Percentiles rank a stretch among this genome's conserved stretches.
These are phyloP conservation scores for Penicillium sp. DNA, from an alignment of 2,329 filamentous ascomycete species.

Conservation along the genomic window DNA sequence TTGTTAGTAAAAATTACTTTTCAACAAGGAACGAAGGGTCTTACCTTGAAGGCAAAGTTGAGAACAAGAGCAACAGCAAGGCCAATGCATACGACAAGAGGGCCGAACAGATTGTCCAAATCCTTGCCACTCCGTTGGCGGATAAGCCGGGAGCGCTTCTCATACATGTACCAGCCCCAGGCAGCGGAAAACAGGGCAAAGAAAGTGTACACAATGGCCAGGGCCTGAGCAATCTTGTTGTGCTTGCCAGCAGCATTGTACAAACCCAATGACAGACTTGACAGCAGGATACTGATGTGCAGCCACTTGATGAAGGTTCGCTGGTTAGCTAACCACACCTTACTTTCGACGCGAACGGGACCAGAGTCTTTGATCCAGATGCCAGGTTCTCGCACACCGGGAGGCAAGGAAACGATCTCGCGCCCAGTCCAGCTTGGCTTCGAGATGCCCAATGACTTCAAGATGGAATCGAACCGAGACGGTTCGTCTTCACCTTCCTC, in stretches of 20 bases:
- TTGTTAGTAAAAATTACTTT: slow-evolving; percentile 12
- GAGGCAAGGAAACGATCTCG: slow-evolving; percentile 63
- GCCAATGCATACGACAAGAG: slow-evolving; percentile 76
- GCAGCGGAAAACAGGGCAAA: slow-evolving; percentile 79
- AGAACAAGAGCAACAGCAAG: slow-evolving; percentile 75
- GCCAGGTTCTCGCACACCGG: slow-evolving; percentile 81
- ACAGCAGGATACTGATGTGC: slow-evolving; percentile 86
- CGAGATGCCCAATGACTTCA: slow-evolving; percentile 79
- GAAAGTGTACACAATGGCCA: slow-evolving; percentile 79
- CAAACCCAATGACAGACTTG: slow-evolving; percentile 76
- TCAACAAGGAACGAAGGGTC: not conserved
- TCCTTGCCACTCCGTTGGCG: slow-evolving; percentile 82
- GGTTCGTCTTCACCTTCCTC: slow-evolving; percentile 44
- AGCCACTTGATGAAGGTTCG: slow-evolving; percentile 99
- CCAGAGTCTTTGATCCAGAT: slow-evolving; percentile 94
- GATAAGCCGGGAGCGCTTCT: slow-evolving; percentile 75
- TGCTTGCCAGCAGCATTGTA: slow-evolving; percentile 80
- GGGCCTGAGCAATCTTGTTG: slow-evolving; percentile 70
- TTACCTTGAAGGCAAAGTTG: slow-evolving; percentile 80
- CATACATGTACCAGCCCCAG: slow-evolving; percentile 87
- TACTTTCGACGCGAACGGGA: slow-evolving; percentile 88
- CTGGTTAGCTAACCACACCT: slow-evolving; percentile 98
- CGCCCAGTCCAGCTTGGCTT: slow-evolving; percentile 65
- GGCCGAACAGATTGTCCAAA: slow-evolving; percentile 86
- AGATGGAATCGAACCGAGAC: slow-evolving; percentile 65